Evolutionary conservation across 768 basidiomycete genomes (phyloP).

Genomic region (Nidularia pulvinata): DNA sequence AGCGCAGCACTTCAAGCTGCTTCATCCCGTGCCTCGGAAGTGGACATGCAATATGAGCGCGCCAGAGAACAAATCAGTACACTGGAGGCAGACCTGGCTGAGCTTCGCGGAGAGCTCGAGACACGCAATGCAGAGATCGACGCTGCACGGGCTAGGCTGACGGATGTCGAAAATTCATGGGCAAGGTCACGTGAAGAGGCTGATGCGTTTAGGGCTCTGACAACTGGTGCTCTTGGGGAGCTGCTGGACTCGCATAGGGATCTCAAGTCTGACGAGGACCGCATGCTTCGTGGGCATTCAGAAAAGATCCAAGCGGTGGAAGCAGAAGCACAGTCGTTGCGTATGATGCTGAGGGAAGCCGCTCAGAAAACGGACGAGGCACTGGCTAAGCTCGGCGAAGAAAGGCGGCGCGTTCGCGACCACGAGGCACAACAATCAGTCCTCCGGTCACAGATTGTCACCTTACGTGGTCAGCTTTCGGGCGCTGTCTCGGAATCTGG

Average conservation of each 20-base stretch:
- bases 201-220: slow-evolving; percentile 84
- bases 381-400: slow-evolving; percentile 63
- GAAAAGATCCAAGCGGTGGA: slow-evolving; percentile 86
- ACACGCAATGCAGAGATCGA: slow-evolving; percentile 74
- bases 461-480: slow-evolving; percentile 72
- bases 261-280: slow-evolving; percentile 82
- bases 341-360: slow-evolving; percentile 80
- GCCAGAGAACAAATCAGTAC: slow-evolving; percentile 67
- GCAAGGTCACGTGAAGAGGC: slow-evolving; percentile 92
- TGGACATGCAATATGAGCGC: slow-evolving; percentile 71
- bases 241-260: slow-evolving; percentile 88
- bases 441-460: slow-evolving; percentile 73
- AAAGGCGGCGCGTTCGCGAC: slow-evolving; percentile 64
- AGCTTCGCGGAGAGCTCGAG: slow-evolving; percentile 83
- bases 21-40: slow-evolving; percentile 75
- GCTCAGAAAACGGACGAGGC: slow-evolving; percentile 70
- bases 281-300: slow-evolving; percentile 68
- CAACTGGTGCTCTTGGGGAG: slow-evolving; percentile 84
- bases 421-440: slow-evolving; percentile 62
- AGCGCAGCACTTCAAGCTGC: slow-evolving; percentile 76
- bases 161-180: slow-evolving; percentile 90
- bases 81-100: slow-evolving; percentile 77
- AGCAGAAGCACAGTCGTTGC: slow-evolving; percentile 71
- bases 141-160: slow-evolving; percentile 57
- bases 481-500: slow-evolving; percentile 68